Evolutionary conservation across 2,329 filamentous ascomycete species (phyloP), one percentile per base, ranked within the genome.

Genomic region (Amauroascus verrucosus): DNA sequence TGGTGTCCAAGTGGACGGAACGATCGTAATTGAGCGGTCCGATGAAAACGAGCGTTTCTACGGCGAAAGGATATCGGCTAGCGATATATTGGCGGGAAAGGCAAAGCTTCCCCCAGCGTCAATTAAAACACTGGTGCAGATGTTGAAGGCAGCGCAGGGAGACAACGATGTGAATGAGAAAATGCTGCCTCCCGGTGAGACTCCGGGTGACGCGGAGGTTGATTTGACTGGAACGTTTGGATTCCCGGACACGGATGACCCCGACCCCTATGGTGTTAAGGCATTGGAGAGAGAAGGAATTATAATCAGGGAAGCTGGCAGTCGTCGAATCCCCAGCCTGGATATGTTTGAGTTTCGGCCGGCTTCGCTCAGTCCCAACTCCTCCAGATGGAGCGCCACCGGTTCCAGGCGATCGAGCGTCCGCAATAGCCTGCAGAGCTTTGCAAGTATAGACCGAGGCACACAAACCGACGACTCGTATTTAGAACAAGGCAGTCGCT

Each of bases 31-130:
- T 24, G 87, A 94, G 68, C 81, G 89, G 48, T 84, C 80, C n/a
- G 87, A 91, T 54, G 90, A 91, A 64, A 96, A 96, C 63, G 84
- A 88, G 50, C 79, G 80, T 5, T 95, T 95, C 64, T 95, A 94
- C 66, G 84, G 85, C 20, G 76, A 85, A 62, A 73, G 74, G 44
- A 75, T 85, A 48, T 72, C 75, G 0, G 82, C 81, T 2, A 73
- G 72, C 45, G 80, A 86, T 55, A 86, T 86, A 48, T 63, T 86
- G 22, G 73, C 75, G 2, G 80, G 81, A 26, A 82, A 82, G 62
- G 75, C 73, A n/a, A 72, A 72, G 33, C 70, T 79, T 62, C 74
- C 77, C n/a, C 80, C 81, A 0, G 68, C 69, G 18, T 76, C 81
- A 56, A 73, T 79, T 53, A 74, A 74, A 52, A 74, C 81, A 1